Percentiles rank a stretch among this genome's conserved stretches.
Conservation (phyloP, 805 yeast species). For the Cyberlindnera petersonii region DNA sequence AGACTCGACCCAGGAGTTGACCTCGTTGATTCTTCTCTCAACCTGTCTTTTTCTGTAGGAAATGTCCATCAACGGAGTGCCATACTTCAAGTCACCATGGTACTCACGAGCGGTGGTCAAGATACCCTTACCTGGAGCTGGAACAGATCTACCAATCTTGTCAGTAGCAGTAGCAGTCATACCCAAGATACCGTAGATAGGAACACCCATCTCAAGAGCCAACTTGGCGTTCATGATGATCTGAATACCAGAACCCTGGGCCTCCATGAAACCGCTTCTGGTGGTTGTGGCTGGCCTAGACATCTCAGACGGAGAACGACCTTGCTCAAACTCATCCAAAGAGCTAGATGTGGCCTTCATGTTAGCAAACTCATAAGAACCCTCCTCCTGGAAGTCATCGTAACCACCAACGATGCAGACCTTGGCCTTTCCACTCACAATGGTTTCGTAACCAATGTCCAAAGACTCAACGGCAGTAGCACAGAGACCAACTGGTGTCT, state of each 20-base stretch:
- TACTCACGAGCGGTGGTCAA: constrained; percentile 96
- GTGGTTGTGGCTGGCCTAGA: constrained; percentile 97
- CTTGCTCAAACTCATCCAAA: constrained; percentile 81
- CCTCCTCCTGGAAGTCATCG: constrained; percentile 99
- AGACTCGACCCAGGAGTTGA: constrained; percentile 77
- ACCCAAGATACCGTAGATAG: constrained; percentile 93
- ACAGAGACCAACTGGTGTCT: constrained; percentile 99
- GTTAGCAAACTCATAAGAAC: constrained; percentile 95
- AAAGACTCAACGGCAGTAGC: constrained; percentile 98
- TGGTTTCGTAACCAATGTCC: constrained; percentile 93
- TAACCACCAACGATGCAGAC: constrained; percentile 97
- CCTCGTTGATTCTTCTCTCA: constrained; percentile 69
- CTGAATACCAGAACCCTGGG: constrained; percentile 99
- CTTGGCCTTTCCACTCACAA: constrained; percentile 90
- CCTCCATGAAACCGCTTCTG: constrained; percentile 98
- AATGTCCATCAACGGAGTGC: constrained; percentile 78
- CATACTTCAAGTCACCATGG: constrained; percentile 74
- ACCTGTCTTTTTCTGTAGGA: constrained; percentile 93
- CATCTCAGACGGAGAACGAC: constrained; percentile 98
- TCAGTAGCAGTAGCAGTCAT: constrained; percentile 96
- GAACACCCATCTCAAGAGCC: constrained; percentile 98
- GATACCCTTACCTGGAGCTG: constrained; percentile 99
- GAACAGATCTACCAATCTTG: constrained; percentile 97
- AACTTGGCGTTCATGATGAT: constrained; percentile 91
- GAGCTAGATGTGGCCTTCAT: constrained; percentile 98